Conservation (phyloP, 1,284 basidiomycete species). For the Cryptococcus sp. region DNA sequence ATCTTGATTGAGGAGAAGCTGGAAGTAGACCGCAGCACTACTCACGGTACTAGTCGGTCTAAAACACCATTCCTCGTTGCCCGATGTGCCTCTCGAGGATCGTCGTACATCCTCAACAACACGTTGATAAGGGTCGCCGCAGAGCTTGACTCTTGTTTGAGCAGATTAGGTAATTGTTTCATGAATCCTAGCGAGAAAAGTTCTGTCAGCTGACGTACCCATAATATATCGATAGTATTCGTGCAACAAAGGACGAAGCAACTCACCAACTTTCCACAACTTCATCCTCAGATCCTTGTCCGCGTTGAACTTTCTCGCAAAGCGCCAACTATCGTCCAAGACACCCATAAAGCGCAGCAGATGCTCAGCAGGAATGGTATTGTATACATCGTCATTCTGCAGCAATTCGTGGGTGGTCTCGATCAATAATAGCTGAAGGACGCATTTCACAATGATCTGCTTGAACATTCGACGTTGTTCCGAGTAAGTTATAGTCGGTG, state of each 20-base stretch:
- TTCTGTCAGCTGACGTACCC: too few species aligned
- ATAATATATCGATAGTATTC: too few species aligned
- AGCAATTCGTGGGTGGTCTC: slow-evolving; percentile 97
- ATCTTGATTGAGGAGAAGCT: too few species aligned
- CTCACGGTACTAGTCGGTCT: slow-evolving; percentile 86
- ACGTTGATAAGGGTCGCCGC: slow-evolving; percentile 94
- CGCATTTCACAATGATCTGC: slow-evolving; percentile 99
- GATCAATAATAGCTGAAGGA: slow-evolving; percentile 92
- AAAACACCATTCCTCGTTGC: slow-evolving; percentile 79
- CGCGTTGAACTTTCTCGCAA: slow-evolving; percentile 96
- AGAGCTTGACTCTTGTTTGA: slow-evolving; percentile 97
- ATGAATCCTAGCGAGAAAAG: slow-evolving; percentile 74
- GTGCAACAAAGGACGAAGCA: too few species aligned
- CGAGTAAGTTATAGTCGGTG: slow-evolving; percentile 37
- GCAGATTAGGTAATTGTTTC: slow-evolving; percentile 96
- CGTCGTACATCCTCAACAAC: slow-evolving; percentile 89
- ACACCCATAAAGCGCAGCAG: slow-evolving; percentile 90
- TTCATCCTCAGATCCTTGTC: slow-evolving; percentile 96
- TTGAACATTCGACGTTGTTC: slow-evolving; percentile 92
- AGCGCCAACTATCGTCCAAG: slow-evolving; percentile 95
- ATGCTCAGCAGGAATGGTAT: slow-evolving; percentile 90
- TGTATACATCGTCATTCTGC: slow-evolving; percentile 88
- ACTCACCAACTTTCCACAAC: slow-evolving; percentile 97
- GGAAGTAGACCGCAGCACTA: slow-evolving; percentile 22
- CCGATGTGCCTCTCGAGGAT: slow-evolving; percentile 81